A percentile compares a stretch with the other conserved stretches of the same genome.
These are phyloP conservation scores for Salix koriyanagi DNA, from an alignment of 345 rosid species.

Conservation along the genomic window DNA sequence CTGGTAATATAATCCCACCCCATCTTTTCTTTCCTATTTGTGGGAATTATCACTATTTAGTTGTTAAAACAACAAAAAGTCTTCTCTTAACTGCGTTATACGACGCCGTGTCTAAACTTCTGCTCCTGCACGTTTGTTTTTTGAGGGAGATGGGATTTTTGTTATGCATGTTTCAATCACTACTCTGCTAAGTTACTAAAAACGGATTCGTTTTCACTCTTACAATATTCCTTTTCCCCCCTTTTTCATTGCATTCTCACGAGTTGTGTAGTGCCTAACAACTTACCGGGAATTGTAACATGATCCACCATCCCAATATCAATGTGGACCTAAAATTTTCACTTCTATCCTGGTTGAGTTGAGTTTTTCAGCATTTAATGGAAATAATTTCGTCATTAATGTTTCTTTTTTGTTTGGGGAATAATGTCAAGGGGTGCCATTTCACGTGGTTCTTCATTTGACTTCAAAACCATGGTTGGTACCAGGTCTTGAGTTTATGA, in stretches of 20 bases:
- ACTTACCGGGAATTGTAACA: conserved; percentile 11
- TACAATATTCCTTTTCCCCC: background rate
- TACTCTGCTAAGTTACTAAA: background rate
- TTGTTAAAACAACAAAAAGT: too few relatives aligned
- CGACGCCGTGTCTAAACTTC: background rate
- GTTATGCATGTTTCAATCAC: background rate
- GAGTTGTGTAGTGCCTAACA: conserved; percentile 6
- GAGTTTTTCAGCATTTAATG: conserved; percentile 24
- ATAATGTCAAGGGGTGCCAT: conserved; percentile 2
- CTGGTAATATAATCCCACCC: conserved; percentile 45
- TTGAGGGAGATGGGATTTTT: background rate
- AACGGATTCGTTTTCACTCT: conserved; percentile 15
- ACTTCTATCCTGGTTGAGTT: background rate
- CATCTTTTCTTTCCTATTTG: background rate
- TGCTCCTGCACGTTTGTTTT: too few relatives aligned
- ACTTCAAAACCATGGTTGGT: background rate
- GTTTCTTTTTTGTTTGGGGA: background rate
- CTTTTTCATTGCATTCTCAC: background rate
- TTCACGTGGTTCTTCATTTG: conserved; percentile 7
- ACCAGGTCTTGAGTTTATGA: background rate
- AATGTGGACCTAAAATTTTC: conserved; percentile 2
- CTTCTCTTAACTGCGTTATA: background rate
- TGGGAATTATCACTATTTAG: background rate
- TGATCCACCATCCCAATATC: conserved; percentile 6
- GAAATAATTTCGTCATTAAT: background rate